phyloP scores from a whole-genome alignment of 805 yeast genomes.

The Pichia gijzeniarum region DNA sequence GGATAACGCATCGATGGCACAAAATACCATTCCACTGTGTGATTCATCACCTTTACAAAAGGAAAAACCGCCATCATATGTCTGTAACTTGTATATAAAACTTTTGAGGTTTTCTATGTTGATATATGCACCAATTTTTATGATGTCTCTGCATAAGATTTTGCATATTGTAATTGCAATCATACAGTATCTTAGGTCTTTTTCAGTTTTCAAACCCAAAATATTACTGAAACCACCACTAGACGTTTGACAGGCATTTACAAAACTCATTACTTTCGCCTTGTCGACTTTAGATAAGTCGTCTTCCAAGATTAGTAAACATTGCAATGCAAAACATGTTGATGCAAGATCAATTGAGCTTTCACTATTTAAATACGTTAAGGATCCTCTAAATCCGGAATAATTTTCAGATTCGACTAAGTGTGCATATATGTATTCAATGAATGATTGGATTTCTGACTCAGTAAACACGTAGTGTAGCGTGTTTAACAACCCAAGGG shows the following conservation, averaged over 20 bases:
- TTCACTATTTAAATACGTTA: conserved; percentile 45
- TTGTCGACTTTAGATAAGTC: conserved; percentile 36
- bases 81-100: conserved; percentile 33
- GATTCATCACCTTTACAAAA: conserved; percentile 46
- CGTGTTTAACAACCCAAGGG: conserved; percentile 41
- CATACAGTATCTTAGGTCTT: conserved; percentile 69
- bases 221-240: conserved; percentile 54
- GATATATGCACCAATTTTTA: conserved; percentile 31
- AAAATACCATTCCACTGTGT: conserved; percentile 83
- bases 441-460: conserved; percentile 27
- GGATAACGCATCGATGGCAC: conserved; percentile 62
- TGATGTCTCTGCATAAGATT: conserved; percentile 31
- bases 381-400: conserved; percentile 54
- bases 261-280: conserved; percentile 43
- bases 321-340: conserved; percentile 67
- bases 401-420: conserved; percentile 30
- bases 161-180: conserved; percentile 61
- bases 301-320: conserved; percentile 45
- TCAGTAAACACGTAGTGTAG: conserved; percentile 23
- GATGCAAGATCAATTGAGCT: conserved; percentile 57
- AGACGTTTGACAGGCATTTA: conserved; percentile 52
- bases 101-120: conserved; percentile 34
- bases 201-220: conserved; percentile 37
- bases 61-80: conserved; percentile 71
- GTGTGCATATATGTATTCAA: conserved; percentile 43